These are phyloP conservation scores for Monilinia fructigena DNA, from an alignment of 2,329 filamentous ascomycete genomes.

Conservation along the genomic window DNA sequence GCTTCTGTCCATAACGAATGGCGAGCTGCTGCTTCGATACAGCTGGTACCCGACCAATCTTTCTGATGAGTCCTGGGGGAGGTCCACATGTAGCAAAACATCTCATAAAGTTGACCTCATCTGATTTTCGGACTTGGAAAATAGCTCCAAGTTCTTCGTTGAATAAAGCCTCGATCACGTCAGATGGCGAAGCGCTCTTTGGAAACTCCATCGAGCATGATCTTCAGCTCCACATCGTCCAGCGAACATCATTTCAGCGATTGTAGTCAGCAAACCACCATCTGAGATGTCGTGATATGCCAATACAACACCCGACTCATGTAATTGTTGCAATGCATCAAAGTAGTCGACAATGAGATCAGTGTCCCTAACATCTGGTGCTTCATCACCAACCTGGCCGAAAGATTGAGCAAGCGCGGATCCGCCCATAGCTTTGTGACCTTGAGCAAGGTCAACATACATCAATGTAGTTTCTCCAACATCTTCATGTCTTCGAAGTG, in stretches of 20 bases:
- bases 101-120: slow-evolving; percentile 81
- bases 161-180: slow-evolving; percentile 78
- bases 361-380: slow-evolving; percentile 80
- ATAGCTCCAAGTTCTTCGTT: slow-evolving; percentile 95
- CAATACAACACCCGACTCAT: slow-evolving; percentile 70
- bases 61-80: slow-evolving; percentile 76
- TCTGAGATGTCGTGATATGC: slow-evolving; percentile 95
- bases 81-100: slow-evolving; percentile 91
- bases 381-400: slow-evolving; percentile 78
- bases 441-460: slow-evolving; percentile 85
- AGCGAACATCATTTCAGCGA: slow-evolving; percentile 98
- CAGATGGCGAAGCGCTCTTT: slow-evolving; percentile 58
- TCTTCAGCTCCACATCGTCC: slow-evolving; percentile 85
- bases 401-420: slow-evolving; percentile 90
- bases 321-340: slow-evolving; percentile 71
- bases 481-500: slow-evolving; percentile 77
- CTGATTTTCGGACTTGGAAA: slow-evolving; percentile 85
- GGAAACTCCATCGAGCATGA: slow-evolving; percentile 74
- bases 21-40: slow-evolving; percentile 71
- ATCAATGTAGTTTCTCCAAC: slow-evolving; percentile 86
- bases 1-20: slow-evolving; percentile 67
- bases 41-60: slow-evolving; percentile 74
- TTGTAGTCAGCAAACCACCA: slow-evolving; percentile 84
- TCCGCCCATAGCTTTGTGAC: slow-evolving; percentile 79
- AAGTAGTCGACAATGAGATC: slow-evolving; percentile 86